phyloP scores from a whole-genome alignment of 164 flowering plant genomes.

The Vitis amurensis region DNA sequence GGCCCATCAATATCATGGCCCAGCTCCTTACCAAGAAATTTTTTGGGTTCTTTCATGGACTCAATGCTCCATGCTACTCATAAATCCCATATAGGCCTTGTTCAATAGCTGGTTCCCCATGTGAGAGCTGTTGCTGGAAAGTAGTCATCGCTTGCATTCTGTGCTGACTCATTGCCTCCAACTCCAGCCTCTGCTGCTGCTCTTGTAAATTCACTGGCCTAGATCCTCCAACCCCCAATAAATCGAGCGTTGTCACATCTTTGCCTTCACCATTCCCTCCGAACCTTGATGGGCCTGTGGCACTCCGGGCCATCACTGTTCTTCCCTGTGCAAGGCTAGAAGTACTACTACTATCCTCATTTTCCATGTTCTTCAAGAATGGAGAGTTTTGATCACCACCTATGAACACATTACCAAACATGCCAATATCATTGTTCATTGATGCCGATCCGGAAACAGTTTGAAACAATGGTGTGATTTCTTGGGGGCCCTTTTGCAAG shows the following conservation, averaged over 20 bases:
- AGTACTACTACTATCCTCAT: constrained; percentile 9
- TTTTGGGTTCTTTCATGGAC: background rate
- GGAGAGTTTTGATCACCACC: constrained; percentile 17
- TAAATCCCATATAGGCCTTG: constrained; percentile 44
- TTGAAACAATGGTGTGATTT: constrained; percentile 22
- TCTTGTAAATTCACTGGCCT: constrained; percentile 28
- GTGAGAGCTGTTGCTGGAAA: constrained; percentile 36
- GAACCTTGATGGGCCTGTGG: constrained; percentile 18
- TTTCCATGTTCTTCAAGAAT: constrained; percentile 21
- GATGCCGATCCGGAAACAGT: constrained; percentile 9
- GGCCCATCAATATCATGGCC: constrained; percentile 3
- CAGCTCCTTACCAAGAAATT: background rate
- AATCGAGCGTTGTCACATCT: constrained; percentile 36
- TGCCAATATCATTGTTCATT: constrained; percentile 23
- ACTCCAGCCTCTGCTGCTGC: constrained; percentile 21
- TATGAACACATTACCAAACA: constrained; percentile 33
- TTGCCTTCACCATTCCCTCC: constrained; percentile 12
- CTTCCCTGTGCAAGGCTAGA: constrained; percentile 6
- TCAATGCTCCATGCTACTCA: constrained; percentile 15
- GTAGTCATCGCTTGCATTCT: constrained; percentile 36
- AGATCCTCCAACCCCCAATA: constrained; percentile 45
- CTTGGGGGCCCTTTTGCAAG: constrained; percentile 24
- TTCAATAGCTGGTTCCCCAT: constrained; percentile 43
- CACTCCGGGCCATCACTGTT: constrained; percentile 5
- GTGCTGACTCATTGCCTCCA: constrained; percentile 40